These are phyloP conservation scores for Amniculicola lignicola DNA, from an alignment of 495 filamentous ascomycete genomes.

Conservation along the genomic window DNA sequence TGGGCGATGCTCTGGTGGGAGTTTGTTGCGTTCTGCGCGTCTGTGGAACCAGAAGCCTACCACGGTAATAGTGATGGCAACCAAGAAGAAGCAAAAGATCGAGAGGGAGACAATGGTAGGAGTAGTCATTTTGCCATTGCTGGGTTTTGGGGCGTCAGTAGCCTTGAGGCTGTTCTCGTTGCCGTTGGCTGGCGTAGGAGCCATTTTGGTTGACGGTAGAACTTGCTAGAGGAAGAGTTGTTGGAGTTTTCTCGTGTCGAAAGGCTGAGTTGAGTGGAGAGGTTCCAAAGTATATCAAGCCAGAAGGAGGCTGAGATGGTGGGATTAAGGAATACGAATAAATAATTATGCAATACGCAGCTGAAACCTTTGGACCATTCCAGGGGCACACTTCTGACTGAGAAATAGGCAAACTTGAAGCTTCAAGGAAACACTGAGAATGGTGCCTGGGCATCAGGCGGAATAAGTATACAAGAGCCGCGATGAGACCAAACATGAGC, in stretches of 20 bases:
- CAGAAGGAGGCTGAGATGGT: slow-evolving; percentile 11
- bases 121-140: slow-evolving; percentile 1
- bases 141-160: background rate
- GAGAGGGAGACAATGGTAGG: slow-evolving; percentile 17
- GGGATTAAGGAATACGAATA: slow-evolving; percentile 20
- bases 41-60: slow-evolving; percentile 8
- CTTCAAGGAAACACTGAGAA: slow-evolving; percentile 1
- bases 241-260: background rate
- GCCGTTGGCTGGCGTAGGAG: slow-evolving; percentile 12
- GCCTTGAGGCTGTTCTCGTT: background rate
- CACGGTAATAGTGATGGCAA: slow-evolving; percentile 11
- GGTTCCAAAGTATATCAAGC: background rate
- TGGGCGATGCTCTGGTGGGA: slow-evolving; percentile 20
- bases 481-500: background rate
- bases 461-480: slow-evolving; percentile 9
- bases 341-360: slow-evolving; percentile 18
- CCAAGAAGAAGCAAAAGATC: slow-evolving; percentile 20
- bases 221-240: background rate
- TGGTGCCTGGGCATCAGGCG: slow-evolving; percentile 4
- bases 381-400: background rate
- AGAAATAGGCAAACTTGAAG: slow-evolving; percentile 6
- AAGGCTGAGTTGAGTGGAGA: background rate
- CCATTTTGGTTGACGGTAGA: background rate
- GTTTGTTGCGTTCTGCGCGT: slow-evolving; percentile 17
- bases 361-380: slow-evolving; percentile 11